Conservation (phyloP, 2,329 filamentous ascomycete species). For the Elsinoe ampelina region DNA sequence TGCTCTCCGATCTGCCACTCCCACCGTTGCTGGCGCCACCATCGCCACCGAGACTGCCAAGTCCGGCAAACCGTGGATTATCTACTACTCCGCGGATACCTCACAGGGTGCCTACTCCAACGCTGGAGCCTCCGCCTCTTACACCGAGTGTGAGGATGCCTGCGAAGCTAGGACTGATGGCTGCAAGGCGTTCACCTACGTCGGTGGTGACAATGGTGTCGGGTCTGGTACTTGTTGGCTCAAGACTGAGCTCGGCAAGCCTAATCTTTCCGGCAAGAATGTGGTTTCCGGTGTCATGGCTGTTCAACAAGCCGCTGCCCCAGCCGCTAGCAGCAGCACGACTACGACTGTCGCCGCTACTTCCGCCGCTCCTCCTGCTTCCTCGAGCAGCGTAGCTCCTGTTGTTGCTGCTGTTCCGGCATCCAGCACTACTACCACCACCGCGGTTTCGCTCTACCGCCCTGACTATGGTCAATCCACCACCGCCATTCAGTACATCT, state of each 20-base stretch:
- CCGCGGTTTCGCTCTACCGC: not conserved
- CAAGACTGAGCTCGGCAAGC: constrained; percentile 14
- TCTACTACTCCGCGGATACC: constrained; percentile 15
- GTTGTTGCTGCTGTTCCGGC: no score
- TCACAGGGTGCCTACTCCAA: constrained; percentile 14
- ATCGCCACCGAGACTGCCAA: constrained; percentile 2
- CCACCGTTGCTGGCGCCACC: constrained; percentile 4
- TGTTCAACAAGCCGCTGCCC: not conserved
- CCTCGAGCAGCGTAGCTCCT: no score
- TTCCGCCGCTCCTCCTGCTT: not conserved
- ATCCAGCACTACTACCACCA: not conserved
- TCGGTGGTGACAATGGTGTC: constrained; percentile 12
- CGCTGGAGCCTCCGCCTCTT: constrained; percentile 12
- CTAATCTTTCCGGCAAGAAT: constrained; percentile 12
- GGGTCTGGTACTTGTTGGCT: constrained; percentile 15
- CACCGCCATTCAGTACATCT: not conserved
- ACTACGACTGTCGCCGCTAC: not conserved
- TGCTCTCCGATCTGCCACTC: not conserved
- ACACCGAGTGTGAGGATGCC: constrained; percentile 14
- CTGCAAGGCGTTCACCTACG: constrained; percentile 17
- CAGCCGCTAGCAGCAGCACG: not conserved
- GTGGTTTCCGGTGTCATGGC: constrained; percentile 11
- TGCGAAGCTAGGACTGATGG: constrained; percentile 13
- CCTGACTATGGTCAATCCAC: not conserved
- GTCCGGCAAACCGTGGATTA: constrained; percentile 7